Base-by-base conservation (phyloP, 2,329 filamentous ascomycete species). In the Dactylellina drechsleri region DNA sequence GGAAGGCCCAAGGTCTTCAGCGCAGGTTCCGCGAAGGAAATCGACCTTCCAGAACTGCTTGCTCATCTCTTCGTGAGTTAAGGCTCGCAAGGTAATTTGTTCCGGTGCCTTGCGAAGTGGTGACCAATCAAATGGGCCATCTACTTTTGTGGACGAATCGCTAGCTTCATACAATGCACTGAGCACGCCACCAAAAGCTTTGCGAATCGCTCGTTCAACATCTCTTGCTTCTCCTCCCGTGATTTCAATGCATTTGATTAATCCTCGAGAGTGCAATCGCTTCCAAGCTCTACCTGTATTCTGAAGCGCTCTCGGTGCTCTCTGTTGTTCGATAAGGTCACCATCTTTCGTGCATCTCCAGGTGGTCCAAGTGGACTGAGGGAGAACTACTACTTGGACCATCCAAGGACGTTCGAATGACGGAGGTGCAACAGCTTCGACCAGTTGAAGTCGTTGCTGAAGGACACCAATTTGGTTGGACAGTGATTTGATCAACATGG, bases 361-460 rank as follows among this genome's bases (percentile, higher is more conserved):
- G 5, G 65, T 70, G 3, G 72, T 61, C 72, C 72, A 76, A 12
- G 65, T 76, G 20, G 65, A 65, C 52, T 60, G 77, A 2, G 78
- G 78, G 7, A 79, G 71, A 18, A 79, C 53, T 4, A 79, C 71
- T 10, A 76, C 64, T 45, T 78, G 77, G 5, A 79, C 54, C 4
- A 66, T 56, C 78, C 78, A 79, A 10, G 78, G 78, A 1, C 74
- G 71, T 20, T 71, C 50, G 10, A 59, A n/a, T 12, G 72, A 73
- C 16, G 78, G 78, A 2, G 68, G 26, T 10, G 74, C 75, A 15
- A 70, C 53, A 16, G 58, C 47, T 57, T 79, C 78, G 6, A 79
- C 40, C 40, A 74, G 64, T 43, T 66, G 50, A 7, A 79, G 23
- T 13, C 78, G 77, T 31, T 70, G 61, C 26, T 77, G 73, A 16